These are phyloP conservation scores for Vigna radiata DNA, from an alignment of 306 rosid genomes.

Conservation along the genomic window DNA sequence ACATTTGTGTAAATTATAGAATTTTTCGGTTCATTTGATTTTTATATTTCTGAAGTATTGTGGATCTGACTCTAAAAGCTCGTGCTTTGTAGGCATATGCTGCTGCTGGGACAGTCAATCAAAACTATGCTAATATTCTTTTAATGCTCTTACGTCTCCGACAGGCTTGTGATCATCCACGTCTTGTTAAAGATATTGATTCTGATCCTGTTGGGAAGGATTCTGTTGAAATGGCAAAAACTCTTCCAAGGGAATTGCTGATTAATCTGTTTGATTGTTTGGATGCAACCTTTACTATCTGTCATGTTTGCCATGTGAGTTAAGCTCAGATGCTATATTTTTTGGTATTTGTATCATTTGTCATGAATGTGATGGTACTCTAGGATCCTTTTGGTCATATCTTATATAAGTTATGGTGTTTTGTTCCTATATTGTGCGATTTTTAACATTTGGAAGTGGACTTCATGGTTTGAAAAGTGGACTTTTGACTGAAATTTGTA, in stretches of 20 bases:
- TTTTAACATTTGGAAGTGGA: conserved; percentile 25
- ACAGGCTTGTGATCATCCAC: conserved; percentile 98
- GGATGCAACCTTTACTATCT: conserved; percentile 72
- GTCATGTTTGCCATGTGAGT: conserved; percentile 82
- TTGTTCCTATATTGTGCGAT: conserved; percentile 37
- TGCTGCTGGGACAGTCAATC: conserved; percentile 97
- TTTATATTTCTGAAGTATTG: conserved; percentile 23
- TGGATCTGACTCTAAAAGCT: conserved; percentile 41
- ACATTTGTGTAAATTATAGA: not conserved
- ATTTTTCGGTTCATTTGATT: conserved; percentile 10
- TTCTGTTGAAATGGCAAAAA: conserved; percentile 79
- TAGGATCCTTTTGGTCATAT: conserved; percentile 26
- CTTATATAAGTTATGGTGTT: not conserved
- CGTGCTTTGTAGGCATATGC: conserved; percentile 88
- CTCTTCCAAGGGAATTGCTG: conserved; percentile 74
- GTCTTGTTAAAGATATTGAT: conserved; percentile 80
- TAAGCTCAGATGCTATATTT: conserved; percentile 36
- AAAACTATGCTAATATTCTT: conserved; percentile 96
- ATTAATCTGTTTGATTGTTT: conserved; percentile 63
- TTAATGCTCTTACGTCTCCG: conserved; percentile 97
- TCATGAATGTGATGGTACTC: not conserved
- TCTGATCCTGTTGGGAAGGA: conserved; percentile 70
- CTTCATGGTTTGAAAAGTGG: not conserved
- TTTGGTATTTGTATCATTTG: not conserved
- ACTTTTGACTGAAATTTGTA: not conserved